These are phyloP conservation scores for Goffeauzyma gilvescens DNA, from an alignment of 768 basidiomycete species.

Conservation along the genomic window DNA sequence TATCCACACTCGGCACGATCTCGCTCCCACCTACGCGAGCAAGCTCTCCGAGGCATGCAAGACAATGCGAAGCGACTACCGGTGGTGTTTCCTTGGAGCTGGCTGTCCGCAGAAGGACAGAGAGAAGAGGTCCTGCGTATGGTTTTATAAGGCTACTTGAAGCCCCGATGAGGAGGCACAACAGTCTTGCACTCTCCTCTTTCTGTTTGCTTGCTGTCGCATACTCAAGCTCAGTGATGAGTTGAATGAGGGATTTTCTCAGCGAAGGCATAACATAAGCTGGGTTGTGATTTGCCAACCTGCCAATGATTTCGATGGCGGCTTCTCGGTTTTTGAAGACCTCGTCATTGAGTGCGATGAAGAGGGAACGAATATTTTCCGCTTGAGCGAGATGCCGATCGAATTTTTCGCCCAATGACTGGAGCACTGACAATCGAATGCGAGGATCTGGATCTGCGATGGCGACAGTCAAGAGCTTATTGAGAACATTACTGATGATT, in stretches of 20 bases:
- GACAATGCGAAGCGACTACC: constrained; percentile 72
- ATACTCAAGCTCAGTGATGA: constrained; percentile 90
- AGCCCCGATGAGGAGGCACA: constrained; percentile 73
- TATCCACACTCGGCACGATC: constrained; percentile 57
- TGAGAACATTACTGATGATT: constrained; percentile 91
- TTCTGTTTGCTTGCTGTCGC: constrained; percentile 49
- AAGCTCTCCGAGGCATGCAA: constrained; percentile 87
- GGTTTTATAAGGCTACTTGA: constrained; percentile 88
- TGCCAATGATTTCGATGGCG: constrained; percentile 79
- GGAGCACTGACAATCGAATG: constrained; percentile 71
- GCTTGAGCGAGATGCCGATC: constrained; percentile 95
- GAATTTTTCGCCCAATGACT: constrained; percentile 73
- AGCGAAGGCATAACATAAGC: constrained; percentile 97
- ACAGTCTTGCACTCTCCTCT: constrained; percentile 78
- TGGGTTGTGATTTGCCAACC: constrained; percentile 83
- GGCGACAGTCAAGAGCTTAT: constrained; percentile 82
- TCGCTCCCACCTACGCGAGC: constrained; percentile 87
- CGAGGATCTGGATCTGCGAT: constrained; percentile 79
- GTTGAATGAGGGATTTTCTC: constrained; percentile 82
- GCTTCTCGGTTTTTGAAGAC: constrained; percentile 79
- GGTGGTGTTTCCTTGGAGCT: constrained; percentile 60
- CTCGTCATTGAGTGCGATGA: constrained; percentile 94
- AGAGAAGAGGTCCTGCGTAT: constrained; percentile 85
- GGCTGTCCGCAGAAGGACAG: constrained; percentile 63
- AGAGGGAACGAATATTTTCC: constrained; percentile 90